Evolutionary conservation across 2,329 filamentous ascomycete genomes (phyloP).

Genomic region (Shiraia sp.): DNA sequence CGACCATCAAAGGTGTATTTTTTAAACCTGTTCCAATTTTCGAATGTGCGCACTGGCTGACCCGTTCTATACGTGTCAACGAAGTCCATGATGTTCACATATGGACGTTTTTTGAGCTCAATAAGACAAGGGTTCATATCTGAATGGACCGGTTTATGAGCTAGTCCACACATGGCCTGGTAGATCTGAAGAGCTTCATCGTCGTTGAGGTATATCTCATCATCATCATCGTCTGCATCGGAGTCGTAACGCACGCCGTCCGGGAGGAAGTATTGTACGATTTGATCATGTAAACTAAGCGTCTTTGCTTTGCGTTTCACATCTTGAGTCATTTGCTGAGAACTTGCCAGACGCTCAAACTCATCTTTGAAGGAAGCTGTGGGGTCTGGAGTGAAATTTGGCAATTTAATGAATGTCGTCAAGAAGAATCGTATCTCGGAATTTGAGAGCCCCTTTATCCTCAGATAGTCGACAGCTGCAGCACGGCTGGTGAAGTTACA

Average conservation of each 20-base stretch:
- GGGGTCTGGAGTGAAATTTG: neutral
- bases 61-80: slow-evolving; percentile 1
- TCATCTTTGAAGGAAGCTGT: slow-evolving; percentile 3
- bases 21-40: neutral
- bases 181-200: slow-evolving; percentile 6
- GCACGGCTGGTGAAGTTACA: neutral
- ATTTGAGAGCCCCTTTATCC: neutral
- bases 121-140: slow-evolving; percentile 1
- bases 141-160: neutral
- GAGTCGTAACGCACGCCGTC: neutral
- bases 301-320: slow-evolving; percentile 2
- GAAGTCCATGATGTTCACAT: slow-evolving; percentile 7
- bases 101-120: neutral
- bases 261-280: slow-evolving; percentile 3
- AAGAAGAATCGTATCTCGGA: slow-evolving; percentile 2
- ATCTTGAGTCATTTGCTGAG: neutral
- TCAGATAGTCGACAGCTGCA: neutral
- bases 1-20: neutral
- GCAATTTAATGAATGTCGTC: neutral
- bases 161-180: slow-evolving; percentile 3
- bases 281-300: slow-evolving; percentile 1
- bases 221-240: slow-evolving; percentile 1
- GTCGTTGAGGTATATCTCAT: neutral
- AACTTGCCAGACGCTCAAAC: neutral
- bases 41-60: neutral